phyloP scores from a whole-genome alignment of 2,329 filamentous ascomycete genomes.

The Pseudogymnoascus destructans region DNA sequence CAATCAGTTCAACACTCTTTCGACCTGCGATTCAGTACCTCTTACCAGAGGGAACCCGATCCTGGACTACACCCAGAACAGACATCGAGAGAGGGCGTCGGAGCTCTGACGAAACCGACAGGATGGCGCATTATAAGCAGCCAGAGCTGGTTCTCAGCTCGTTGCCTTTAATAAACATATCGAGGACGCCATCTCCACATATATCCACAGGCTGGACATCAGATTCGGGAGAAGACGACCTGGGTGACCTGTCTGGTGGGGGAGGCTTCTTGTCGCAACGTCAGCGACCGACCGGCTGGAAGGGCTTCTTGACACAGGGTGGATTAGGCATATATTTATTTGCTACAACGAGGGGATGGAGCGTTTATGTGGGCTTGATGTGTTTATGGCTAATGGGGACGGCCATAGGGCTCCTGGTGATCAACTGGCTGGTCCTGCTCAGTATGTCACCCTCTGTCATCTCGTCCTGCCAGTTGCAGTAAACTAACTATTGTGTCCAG shows the following conservation, averaged over 20 bases:
- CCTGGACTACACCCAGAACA: neutral
- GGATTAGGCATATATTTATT: conserved; percentile 37
- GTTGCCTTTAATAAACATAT: conserved; percentile 34
- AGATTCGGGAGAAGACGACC: conserved; percentile 35
- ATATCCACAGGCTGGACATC: conserved; percentile 31
- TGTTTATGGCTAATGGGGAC: conserved; percentile 36
- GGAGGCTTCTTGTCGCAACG: conserved; percentile 21
- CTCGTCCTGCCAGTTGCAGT: neutral
- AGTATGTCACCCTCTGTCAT: conserved; percentile 25
- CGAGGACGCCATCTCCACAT: conserved; percentile 32
- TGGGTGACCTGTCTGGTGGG: conserved; percentile 28
- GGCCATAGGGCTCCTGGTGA: conserved; percentile 33
- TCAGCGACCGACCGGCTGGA: conserved; percentile 23
- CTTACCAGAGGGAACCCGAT: conserved; percentile 14
- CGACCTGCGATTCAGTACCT: conserved; percentile 30
- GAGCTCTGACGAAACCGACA: neutral
- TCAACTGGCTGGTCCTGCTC: conserved; percentile 38
- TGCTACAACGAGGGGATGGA: conserved; percentile 34
- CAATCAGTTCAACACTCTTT: conserved; percentile 25
- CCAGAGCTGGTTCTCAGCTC: conserved; percentile 19
- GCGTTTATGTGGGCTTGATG: conserved; percentile 34
- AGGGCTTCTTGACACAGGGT: conserved; percentile 28
- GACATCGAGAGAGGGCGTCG: conserved; percentile 4
- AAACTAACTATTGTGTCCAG: conserved; percentile 20
- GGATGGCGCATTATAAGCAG: conserved; percentile 14